Evolutionary conservation across 2,329 filamentous ascomycete species (phyloP).

Genomic region (Colletotrichum lindemuthianum): DNA sequence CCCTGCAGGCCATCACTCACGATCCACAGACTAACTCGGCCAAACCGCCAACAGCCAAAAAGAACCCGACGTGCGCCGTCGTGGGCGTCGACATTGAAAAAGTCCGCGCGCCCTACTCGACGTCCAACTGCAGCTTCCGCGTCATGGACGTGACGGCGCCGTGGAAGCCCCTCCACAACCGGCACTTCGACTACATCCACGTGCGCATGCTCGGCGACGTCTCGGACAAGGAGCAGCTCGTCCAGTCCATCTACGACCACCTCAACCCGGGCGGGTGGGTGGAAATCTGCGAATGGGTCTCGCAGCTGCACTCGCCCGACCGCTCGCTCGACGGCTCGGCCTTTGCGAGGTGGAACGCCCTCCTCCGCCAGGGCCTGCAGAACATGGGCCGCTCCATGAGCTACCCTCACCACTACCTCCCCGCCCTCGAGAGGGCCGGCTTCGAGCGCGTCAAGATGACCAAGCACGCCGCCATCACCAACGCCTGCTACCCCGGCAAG

Average conservation of each 20-base stretch:
- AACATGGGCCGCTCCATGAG: constrained; percentile 45
- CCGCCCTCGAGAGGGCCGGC: constrained; percentile 39
- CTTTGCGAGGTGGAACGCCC: constrained; percentile 43
- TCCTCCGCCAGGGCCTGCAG: constrained; percentile 42
- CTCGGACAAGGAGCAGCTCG: constrained; percentile 39
- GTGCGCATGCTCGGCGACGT: constrained; percentile 46
- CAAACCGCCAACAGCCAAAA: constrained; percentile 35
- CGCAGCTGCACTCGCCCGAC: constrained; percentile 45
- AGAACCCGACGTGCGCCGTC: constrained; percentile 41
- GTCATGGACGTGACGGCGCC: constrained; percentile 41
- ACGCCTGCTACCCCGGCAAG: constrained; percentile 44
- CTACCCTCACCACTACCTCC: constrained; percentile 41
- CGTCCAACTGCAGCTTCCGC: constrained; percentile 44
- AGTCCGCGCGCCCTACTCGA: constrained; percentile 39
- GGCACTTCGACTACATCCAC: constrained; percentile 45
- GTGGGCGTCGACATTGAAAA: constrained; percentile 46
- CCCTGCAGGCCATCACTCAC: background rate
- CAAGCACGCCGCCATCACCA: constrained; percentile 43
- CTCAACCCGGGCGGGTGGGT: constrained; percentile 38
- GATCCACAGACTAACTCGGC: background rate
- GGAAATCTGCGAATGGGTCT: constrained; percentile 49
- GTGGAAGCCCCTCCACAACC: constrained; percentile 39
- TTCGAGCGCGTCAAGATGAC: constrained; percentile 42
- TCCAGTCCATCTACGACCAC: constrained; percentile 45
- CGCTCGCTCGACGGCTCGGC: constrained; percentile 44